These are phyloP conservation scores for Aspergillus panamensis DNA, from an alignment of 495 filamentous ascomycete genomes.

Conservation along the genomic window DNA sequence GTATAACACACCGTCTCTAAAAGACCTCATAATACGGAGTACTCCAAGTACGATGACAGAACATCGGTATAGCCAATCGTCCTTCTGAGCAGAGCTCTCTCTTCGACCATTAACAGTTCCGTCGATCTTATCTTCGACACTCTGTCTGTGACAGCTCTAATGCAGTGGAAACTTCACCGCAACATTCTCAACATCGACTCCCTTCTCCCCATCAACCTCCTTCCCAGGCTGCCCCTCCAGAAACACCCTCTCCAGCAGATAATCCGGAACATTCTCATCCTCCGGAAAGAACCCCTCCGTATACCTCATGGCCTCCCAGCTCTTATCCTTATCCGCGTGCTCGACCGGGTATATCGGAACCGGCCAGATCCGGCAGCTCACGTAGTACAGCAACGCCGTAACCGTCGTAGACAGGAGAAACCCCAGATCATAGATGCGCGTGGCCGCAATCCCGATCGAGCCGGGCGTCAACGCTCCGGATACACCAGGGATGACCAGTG, in stretches of 20 bases:
- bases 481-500: slow-evolving; percentile 1
- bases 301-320: background rate
- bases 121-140: no score
- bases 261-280: slow-evolving; percentile 3
- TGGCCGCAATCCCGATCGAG: background rate
- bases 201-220: background rate
- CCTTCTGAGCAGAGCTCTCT: no score
- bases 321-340: background rate
- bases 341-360: background rate
- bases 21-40: no score
- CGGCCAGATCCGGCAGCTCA: background rate
- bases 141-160: background rate
- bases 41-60: no score
- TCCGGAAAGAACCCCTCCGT: slow-evolving; percentile 6
- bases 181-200: background rate
- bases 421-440: slow-evolving; percentile 3
- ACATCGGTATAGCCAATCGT: no score
- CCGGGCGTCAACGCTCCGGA: slow-evolving; percentile 1
- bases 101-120: no score
- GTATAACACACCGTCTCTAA: no score
- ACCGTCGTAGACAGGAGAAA: background rate
- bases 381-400: background rate
- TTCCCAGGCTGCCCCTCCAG: background rate
- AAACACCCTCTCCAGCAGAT: background rate
- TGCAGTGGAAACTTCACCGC: no score